Conservation (phyloP, 352 stramenopile genomes). For the Pythium sukuiense region DNA sequence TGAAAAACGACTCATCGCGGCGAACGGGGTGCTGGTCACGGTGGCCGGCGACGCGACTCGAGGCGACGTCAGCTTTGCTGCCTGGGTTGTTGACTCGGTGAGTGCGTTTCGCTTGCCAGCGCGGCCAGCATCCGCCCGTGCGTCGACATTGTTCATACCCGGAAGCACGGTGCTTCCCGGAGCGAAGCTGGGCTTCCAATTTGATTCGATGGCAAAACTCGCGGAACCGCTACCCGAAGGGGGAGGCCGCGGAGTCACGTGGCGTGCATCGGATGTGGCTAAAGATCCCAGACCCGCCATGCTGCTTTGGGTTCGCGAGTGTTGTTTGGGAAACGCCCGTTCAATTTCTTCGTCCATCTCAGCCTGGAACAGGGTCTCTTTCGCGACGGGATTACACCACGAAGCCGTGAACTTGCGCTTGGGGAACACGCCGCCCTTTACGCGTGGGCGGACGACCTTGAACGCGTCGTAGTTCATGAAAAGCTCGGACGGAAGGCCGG, state of each 20-base stretch:
- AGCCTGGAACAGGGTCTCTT: slow-evolving; percentile 20
- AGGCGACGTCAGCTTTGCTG: slow-evolving; percentile 12
- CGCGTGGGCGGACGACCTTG: slow-evolving; percentile 53
- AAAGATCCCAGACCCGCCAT: slow-evolving; percentile 6
- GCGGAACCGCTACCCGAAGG: neutral
- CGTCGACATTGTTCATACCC: neutral
- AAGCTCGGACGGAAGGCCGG: slow-evolving; percentile 48
- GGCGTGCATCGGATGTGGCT: neutral
- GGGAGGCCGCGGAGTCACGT: neutral
- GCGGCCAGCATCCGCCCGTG: neutral
- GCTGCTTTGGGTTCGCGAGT: neutral
- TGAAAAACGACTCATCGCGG: neutral
- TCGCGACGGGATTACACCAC: slow-evolving; percentile 74
- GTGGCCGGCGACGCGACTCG: slow-evolving; percentile 2
- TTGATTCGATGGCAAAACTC: neutral
- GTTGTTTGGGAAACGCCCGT: slow-evolving; percentile 22
- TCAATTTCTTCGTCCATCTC: slow-evolving; percentile 29
- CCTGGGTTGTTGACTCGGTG: neutral
- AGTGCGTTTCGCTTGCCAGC: neutral
- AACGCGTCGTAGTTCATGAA: slow-evolving; percentile 77
- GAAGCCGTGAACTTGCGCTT: slow-evolving; percentile 63
- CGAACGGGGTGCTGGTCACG: neutral
- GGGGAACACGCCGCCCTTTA: slow-evolving; percentile 45
- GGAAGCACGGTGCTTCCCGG: neutral
- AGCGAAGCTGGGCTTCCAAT: slow-evolving; percentile 12